Percentiles rank a stretch among this genome's conserved stretches.
Conservation (phyloP, 2,329 filamentous ascomycete species). For the Dothidotthia symphoricarpi region DNA sequence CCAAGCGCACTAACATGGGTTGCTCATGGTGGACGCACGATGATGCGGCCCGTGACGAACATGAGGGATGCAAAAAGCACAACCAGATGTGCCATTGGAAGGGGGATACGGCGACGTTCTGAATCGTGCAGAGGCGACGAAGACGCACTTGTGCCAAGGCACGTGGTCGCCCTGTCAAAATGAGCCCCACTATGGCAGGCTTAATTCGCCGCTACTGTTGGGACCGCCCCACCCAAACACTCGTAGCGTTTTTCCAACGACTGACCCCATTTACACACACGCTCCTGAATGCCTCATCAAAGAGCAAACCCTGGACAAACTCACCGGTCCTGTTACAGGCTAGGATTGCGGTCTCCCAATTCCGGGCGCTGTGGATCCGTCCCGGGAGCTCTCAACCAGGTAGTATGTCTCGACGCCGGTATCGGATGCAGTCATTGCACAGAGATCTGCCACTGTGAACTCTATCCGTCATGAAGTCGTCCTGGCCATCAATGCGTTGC, state of each 20-base stretch:
- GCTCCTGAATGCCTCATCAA: conserved; percentile 1
- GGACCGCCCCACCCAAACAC: conserved; percentile 5
- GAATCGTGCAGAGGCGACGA: conserved; percentile 9
- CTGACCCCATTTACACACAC: neutral
- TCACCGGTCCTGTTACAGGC: too few relatives aligned
- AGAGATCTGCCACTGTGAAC: conserved; percentile 10
- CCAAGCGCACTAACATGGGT: conserved; percentile 12
- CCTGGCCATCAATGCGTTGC: conserved; percentile 14
- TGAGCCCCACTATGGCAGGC: conserved; percentile 9
- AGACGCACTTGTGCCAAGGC: conserved; percentile 11
- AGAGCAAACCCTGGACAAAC: too few relatives aligned
- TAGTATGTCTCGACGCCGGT: conserved; percentile 2
- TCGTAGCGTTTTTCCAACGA: too few relatives aligned
- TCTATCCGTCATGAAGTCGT: conserved; percentile 8
- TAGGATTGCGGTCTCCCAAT: too few relatives aligned
- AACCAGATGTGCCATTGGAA: conserved; percentile 20
- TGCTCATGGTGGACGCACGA: conserved; percentile 3
- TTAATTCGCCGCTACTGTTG: conserved; percentile 5
- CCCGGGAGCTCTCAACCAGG: too few relatives aligned
- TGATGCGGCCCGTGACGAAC: conserved; percentile 18
- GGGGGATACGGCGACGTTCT: conserved; percentile 1
- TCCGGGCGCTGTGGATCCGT: too few relatives aligned
- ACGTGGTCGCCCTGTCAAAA: conserved; percentile 27
- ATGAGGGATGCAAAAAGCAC: conserved; percentile 10
- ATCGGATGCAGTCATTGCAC: neutral